Conservation (phyloP, 306 rosid genomes). For the Gynostemma pentaphyllum region DNA sequence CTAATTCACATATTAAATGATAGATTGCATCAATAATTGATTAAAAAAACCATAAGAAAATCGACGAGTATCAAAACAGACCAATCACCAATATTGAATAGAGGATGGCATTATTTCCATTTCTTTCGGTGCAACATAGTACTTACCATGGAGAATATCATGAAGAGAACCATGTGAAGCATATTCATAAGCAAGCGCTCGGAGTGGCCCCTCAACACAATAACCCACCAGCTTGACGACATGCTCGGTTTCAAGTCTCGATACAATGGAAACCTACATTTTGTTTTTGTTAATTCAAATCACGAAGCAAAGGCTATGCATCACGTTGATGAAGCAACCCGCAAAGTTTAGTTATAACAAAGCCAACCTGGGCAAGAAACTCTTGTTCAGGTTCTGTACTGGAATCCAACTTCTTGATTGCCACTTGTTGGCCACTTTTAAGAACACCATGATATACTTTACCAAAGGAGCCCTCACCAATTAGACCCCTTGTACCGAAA, state of each 20-base stretch:
- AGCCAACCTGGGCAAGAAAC: constrained; percentile 61
- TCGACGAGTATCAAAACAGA: neutral
- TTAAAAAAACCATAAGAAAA: neutral
- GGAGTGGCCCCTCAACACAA: constrained; percentile 57
- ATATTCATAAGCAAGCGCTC: constrained; percentile 59
- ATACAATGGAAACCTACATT: constrained; percentile 65
- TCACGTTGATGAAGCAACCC: neutral
- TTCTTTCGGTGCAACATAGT: constrained; percentile 34
- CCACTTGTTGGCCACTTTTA: constrained; percentile 42
- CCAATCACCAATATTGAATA: neutral
- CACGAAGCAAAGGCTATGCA: neutral
- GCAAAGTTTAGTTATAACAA: neutral
- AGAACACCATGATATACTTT: constrained; percentile 50
- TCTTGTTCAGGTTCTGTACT: constrained; percentile 61
- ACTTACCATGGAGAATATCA: too few species aligned
- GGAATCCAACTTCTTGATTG: constrained; percentile 68
- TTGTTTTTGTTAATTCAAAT: too few species aligned
- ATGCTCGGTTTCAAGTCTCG: constrained; percentile 68
- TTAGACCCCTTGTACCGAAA: constrained; percentile 48
- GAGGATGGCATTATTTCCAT: too few species aligned
- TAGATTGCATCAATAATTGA: neutral
- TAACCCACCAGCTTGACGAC: constrained; percentile 57
- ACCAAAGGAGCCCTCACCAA: constrained; percentile 84
- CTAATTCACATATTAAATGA: constrained; percentile 27
- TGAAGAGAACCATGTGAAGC: constrained; percentile 79